Conservation (phyloP, 495 filamentous ascomycete genomes). For the Aspergillus leporis region DNA sequence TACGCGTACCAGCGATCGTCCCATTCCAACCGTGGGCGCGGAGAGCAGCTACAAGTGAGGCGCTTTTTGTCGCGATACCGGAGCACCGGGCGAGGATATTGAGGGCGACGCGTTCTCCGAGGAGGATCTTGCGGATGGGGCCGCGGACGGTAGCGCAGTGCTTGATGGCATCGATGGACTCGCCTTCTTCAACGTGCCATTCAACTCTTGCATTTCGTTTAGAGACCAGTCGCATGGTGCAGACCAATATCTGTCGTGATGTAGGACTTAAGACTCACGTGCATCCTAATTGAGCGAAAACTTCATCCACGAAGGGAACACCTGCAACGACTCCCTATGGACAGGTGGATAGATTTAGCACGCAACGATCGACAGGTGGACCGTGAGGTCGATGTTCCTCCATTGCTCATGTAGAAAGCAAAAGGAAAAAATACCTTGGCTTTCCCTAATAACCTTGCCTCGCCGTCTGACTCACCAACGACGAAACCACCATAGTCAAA, state of each 20-base stretch:
- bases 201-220: slow-evolving; percentile 55
- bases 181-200: slow-evolving; percentile 83
- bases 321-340: slow-evolving; percentile 79
- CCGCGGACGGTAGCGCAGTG: slow-evolving; percentile 82
- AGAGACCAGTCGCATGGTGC: neutral
- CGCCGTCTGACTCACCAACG: slow-evolving; percentile 74
- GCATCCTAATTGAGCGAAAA: slow-evolving; percentile 88
- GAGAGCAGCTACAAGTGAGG: slow-evolving; percentile 51
- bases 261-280: slow-evolving; percentile 44
- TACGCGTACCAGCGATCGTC: slow-evolving; percentile 89
- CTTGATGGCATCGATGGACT: slow-evolving; percentile 53
- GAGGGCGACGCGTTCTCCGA: slow-evolving; percentile 89
- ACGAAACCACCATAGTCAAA: slow-evolving; percentile 98
- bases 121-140: slow-evolving; percentile 79
- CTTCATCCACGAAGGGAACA: slow-evolving; percentile 92
- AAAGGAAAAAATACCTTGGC: slow-evolving; percentile 53
- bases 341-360: slow-evolving; percentile 5
- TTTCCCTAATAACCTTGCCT: slow-evolving; percentile 88
- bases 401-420: neutral
- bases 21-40: slow-evolving; percentile 70
- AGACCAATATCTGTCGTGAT: neutral
- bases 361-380: neutral
- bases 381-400: neutral
- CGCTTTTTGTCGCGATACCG: slow-evolving; percentile 76
- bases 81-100: slow-evolving; percentile 92